phyloP scores from a whole-genome alignment of 352 stramenopile species.

The Globisporangium megalacanthum region DNA sequence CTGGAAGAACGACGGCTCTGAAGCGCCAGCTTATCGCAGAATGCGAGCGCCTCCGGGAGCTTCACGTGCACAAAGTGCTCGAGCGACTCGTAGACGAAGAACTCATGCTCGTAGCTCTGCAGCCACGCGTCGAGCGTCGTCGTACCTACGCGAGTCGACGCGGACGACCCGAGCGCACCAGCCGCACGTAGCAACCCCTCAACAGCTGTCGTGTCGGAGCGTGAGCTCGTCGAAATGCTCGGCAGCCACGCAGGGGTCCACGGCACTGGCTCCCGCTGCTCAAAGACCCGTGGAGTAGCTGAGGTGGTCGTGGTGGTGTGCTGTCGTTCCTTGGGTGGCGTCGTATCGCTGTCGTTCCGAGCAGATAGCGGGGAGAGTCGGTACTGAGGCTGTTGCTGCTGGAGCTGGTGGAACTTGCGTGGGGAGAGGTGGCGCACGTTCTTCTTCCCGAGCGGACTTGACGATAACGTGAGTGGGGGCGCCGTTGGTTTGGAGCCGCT shows the following conservation, averaged over 20 bases:
- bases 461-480: not conserved
- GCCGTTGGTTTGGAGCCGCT: not conserved
- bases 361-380: slow-evolving; percentile 21
- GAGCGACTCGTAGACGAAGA: slow-evolving; percentile 41
- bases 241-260: slow-evolving; percentile 32
- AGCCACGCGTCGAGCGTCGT: slow-evolving; percentile 39
- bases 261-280: slow-evolving; percentile 11
- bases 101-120: slow-evolving; percentile 34
- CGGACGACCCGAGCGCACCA: slow-evolving; percentile 1
- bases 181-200: slow-evolving; percentile 6
- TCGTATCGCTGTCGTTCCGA: not conserved
- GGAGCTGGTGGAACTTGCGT: slow-evolving; percentile 36
- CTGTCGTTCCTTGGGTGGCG: not conserved
- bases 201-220: slow-evolving; percentile 1
- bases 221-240: not conserved
- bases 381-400: slow-evolving; percentile 23
- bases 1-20: slow-evolving; percentile 2
- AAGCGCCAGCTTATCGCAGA: slow-evolving; percentile 37
- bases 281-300: not conserved
- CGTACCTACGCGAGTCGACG: slow-evolving; percentile 11
- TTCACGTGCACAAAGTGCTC: slow-evolving; percentile 44
- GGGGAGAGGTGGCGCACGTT: slow-evolving; percentile 32
- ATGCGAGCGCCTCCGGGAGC: slow-evolving; percentile 36
- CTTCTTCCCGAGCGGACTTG: slow-evolving; percentile 1
- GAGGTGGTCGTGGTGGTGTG: not conserved